Conservation (phyloP, 805 yeast genomes). For the Alloascoidea hylecoeti region DNA sequence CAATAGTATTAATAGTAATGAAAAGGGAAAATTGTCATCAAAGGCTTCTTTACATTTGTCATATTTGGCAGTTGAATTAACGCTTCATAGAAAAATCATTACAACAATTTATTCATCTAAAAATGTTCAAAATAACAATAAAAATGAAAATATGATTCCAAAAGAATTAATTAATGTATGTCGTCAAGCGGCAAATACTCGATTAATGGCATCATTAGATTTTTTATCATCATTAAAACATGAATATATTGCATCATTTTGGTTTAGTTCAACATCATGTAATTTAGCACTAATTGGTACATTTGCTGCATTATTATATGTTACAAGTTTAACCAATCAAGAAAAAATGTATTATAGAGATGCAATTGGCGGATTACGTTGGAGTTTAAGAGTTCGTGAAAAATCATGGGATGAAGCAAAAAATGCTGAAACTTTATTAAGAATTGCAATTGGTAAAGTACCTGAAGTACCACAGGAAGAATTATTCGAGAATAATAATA, state of each 20-base stretch:
- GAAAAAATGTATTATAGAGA: constrained; percentile 54
- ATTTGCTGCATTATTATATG: constrained; percentile 70
- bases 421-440: too few relatives aligned
- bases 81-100: constrained; percentile 45
- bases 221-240: constrained; percentile 62
- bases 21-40: constrained; percentile 69
- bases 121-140: too few relatives aligned
- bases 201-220: constrained; percentile 71
- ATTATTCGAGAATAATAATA: too few relatives aligned
- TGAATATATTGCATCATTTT: constrained; percentile 77
- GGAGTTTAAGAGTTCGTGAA: constrained; percentile 61
- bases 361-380: constrained; percentile 61
- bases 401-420: constrained; percentile 67
- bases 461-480: too few relatives aligned
- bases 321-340: constrained; percentile 40
- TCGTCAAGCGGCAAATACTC: constrained; percentile 71
- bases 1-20: too few relatives aligned
- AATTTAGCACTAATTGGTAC: constrained; percentile 77
- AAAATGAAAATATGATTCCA: too few relatives aligned
- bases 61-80: constrained; percentile 81
- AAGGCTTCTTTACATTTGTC: constrained; percentile 72
- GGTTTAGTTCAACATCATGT: constrained; percentile 75
- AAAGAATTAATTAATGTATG: constrained; percentile 51
- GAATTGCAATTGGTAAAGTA: too few relatives aligned
- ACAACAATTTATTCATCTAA: not conserved